Conservation (phyloP, 2,329 filamentous ascomycete species). For the Epichloe sp. region DNA sequence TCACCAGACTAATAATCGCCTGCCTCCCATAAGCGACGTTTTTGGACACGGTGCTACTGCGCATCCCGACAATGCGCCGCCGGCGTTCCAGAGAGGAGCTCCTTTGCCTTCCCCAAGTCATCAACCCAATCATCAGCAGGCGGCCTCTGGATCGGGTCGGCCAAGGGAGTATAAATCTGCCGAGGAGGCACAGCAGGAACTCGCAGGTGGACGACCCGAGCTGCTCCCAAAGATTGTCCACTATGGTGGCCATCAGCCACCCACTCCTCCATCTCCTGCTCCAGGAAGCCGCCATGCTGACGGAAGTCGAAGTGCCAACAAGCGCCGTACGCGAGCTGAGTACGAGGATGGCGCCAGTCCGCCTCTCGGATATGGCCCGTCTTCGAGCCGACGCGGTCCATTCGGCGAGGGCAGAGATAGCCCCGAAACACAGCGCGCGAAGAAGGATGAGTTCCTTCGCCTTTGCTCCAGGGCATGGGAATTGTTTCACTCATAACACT, state of each 20-base stretch:
- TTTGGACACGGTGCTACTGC: conserved; percentile 68
- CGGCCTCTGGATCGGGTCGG: conserved; percentile 45
- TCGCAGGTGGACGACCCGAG: conserved; percentile 85
- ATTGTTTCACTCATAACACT: conserved; percentile 72
- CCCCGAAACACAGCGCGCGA: conserved; percentile 68
- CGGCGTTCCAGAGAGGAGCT: conserved; percentile 45
- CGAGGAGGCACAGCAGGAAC: conserved; percentile 83
- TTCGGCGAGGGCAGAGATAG: conserved; percentile 75
- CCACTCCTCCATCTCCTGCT: conserved; percentile 74
- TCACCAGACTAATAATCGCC: conserved; percentile 76
- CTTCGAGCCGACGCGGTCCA: conserved; percentile 47
- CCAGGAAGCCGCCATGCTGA: conserved; percentile 36
- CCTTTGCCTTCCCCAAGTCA: conserved; percentile 70
- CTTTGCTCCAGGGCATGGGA: conserved; percentile 91
- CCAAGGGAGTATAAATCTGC: conserved; percentile 86
- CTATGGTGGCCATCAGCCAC: conserved; percentile 87
- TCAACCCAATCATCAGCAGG: conserved; percentile 32
- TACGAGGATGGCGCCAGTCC: conserved; percentile 89
- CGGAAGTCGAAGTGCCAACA: conserved; percentile 44
- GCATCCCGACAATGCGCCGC: conserved; percentile 40
- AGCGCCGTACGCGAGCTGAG: conserved; percentile 72
- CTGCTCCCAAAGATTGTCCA: conserved; percentile 87
- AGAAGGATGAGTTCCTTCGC: conserved; percentile 84
- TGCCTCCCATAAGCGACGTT: conserved; percentile 89
- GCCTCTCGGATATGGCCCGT: conserved; percentile 64